phyloP scores from a whole-genome alignment of 108 stramenopile species.

The Cyclotella kingstonii region DNA sequence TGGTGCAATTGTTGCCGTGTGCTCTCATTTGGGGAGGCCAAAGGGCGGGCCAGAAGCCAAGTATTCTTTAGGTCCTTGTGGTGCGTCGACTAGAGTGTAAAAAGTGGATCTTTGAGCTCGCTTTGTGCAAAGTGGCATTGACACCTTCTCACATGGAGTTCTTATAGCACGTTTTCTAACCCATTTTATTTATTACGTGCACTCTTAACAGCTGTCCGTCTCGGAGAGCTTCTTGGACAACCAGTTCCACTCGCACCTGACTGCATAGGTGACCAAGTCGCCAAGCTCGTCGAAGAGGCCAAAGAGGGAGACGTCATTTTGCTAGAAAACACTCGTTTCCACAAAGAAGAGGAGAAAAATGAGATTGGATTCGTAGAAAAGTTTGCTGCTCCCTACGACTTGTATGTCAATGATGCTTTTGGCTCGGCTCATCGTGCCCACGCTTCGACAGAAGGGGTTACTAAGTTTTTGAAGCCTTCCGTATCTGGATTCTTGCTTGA shows the following conservation, averaged over 20 bases:
- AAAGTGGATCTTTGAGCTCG: too few species aligned
- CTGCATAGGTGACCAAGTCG: constrained; percentile 97
- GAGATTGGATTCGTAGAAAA: constrained; percentile 88
- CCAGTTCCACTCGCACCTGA: constrained; percentile 90
- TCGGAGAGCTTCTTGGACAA: constrained; percentile 92
- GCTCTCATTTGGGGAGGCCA: constrained; percentile 99
- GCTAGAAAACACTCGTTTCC: constrained; percentile 99
- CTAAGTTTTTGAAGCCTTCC: constrained; percentile 84
- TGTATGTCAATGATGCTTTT: constrained; percentile 99
- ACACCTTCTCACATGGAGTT: too few species aligned
- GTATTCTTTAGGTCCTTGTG: constrained; percentile 94
- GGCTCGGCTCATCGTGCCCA: constrained; percentile 99
- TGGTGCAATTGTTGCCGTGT: constrained; percentile 96
- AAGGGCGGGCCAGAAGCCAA: constrained; percentile 97
- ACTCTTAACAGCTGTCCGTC: constrained; percentile 59
- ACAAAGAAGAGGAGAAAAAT: constrained; percentile 96
- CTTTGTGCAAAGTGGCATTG: too few species aligned
- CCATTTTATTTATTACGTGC: too few species aligned
- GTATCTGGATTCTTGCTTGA: constrained; percentile 96
- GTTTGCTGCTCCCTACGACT: constrained; percentile 88
- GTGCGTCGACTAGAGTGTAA: too few species aligned
- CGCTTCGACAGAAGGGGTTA: constrained; percentile 98
- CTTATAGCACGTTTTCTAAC: too few species aligned
- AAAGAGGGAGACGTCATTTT: constrained; percentile 94
- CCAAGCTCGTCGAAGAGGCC: constrained; percentile 68